Evolutionary conservation across 805 yeast species (phyloP).

Genomic region (Cyberlindnera sargentensis): DNA sequence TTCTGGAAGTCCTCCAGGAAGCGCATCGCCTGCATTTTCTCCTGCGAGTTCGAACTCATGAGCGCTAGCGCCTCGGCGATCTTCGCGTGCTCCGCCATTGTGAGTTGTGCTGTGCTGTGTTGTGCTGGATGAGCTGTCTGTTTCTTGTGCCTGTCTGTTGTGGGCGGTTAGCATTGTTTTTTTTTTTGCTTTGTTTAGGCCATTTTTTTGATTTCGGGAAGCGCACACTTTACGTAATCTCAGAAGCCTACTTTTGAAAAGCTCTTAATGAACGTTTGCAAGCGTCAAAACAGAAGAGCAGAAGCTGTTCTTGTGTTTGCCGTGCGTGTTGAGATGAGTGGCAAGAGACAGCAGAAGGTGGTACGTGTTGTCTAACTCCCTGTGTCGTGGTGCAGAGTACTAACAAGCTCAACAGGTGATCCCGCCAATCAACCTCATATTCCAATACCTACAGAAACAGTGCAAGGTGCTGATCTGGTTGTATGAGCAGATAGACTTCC

Average conservation of each 20-base stretch:
- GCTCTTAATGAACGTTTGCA: no score
- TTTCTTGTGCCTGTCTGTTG: no score
- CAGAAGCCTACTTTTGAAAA: no score
- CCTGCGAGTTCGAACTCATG: conserved; percentile 21
- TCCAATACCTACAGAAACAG: conserved; percentile 80
- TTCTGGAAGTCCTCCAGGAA: conserved; percentile 80
- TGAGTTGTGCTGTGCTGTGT: background rate
- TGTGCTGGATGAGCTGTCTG: no score
- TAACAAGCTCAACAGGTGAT: conserved; percentile 37
- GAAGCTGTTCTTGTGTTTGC: no score
- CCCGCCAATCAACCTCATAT: conserved; percentile 90
- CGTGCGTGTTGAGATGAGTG: conserved; percentile 26
- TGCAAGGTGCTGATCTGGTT: conserved; percentile 80
- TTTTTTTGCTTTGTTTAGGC: no score
- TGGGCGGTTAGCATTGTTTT: no score
- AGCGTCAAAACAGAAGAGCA: no score
- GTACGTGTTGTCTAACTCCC: conserved; percentile 20
- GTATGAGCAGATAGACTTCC: conserved; percentile 70
- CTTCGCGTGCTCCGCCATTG: conserved; percentile 7
- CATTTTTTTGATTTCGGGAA: no score
- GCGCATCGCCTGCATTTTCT: conserved; percentile 38
- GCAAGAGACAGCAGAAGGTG: conserved; percentile 38
- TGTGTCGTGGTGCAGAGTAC: background rate
- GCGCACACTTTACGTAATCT: no score
- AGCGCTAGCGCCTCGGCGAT: conserved; percentile 20